Conservation (phyloP, 108 stramenopile species). For the Thalassiosira profunda region DNA sequence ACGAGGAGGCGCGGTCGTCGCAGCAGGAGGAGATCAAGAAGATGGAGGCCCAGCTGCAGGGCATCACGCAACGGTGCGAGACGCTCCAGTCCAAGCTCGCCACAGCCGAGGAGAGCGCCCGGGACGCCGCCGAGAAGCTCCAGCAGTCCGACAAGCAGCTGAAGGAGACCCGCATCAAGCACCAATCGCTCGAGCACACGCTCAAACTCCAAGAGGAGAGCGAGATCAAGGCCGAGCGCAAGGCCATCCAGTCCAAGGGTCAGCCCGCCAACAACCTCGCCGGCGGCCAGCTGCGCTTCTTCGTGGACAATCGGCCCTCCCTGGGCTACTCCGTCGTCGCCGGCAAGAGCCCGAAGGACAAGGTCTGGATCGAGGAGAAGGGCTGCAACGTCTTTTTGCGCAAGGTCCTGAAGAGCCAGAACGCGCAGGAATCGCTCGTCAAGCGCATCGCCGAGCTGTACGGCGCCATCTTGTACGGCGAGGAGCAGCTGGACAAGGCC, state of each 20-base stretch:
- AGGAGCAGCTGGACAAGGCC: conserved; percentile 70
- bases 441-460: conserved; percentile 61
- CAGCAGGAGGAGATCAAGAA: conserved; percentile 76
- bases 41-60: conserved; percentile 67
- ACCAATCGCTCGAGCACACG: conserved; percentile 41
- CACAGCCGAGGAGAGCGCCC: conserved; percentile 53
- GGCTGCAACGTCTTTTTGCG: conserved; percentile 56
- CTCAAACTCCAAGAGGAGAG: conserved; percentile 41
- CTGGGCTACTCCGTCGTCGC: conserved; percentile 43
- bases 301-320: conserved; percentile 50
- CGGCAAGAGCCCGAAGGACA: conserved; percentile 50
- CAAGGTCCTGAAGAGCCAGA: conserved; percentile 57
- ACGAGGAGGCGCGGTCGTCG: conserved; percentile 72
- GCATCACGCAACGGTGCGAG: conserved; percentile 50
- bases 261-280: conserved; percentile 22
- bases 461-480: conserved; percentile 58
- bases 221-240: conserved; percentile 21
- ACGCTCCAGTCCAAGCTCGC: conserved; percentile 66
- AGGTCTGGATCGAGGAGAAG: conserved; percentile 59
- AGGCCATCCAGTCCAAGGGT: conserved; percentile 37
- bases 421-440: conserved; percentile 62
- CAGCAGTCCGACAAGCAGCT: conserved; percentile 33
- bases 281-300: conserved; percentile 50
- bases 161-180: conserved; percentile 43
- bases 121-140: conserved; percentile 22